Base-by-base conservation (phyloP, 345 rosid species). In the Eutrema heterophyllum region DNA sequence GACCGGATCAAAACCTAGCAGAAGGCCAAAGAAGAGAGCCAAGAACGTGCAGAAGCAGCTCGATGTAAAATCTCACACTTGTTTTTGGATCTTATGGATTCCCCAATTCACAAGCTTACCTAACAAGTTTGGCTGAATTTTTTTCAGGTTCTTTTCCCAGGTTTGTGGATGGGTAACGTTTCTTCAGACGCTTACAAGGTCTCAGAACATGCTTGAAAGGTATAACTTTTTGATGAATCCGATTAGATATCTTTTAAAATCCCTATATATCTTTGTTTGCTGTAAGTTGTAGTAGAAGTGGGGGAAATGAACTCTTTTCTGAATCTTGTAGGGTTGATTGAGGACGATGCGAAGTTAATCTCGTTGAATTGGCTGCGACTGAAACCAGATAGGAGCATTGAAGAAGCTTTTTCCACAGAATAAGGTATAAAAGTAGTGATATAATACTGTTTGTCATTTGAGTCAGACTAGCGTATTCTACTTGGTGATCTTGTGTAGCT, bases 21-120 rank as follows among this genome's bases (percentile, higher is more conserved):
- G 93, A 61, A 80, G 91, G 75, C 93, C 96, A 6, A 87, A 72
- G 83, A 92, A 85, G 79, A 84, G 98, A 64, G 81, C 88, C 36
- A 88, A 83, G 81, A 79, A 71, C 46, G 88, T 86, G n/a, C 96
- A 92, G 83, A 87, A 80, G 78, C 83, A 79, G 30, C 82, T 90
- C 15, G 91, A 90, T 80, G 86, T 89, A 66, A 65, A 5, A 35
- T 38, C 32, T 54, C 50, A 57, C 35, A 15, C 35, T 54, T 76
- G 11, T 60, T 21, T 21, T 39, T 79, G 24, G 3, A 45, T 51
- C 55, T n/a, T 16, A 61, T 69, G 24, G 9, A 64, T 66, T 72
- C 21, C 2, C 9, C 26, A 44, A 58, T 11, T 29, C 58, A 21
- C 40, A 27, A 49, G n/a, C 9, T 55, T 43, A 13, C 18, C 56